Evolutionary conservation across 1,284 basidiomycete species (phyloP).

Genomic region (Ceratobasidium sp.): DNA sequence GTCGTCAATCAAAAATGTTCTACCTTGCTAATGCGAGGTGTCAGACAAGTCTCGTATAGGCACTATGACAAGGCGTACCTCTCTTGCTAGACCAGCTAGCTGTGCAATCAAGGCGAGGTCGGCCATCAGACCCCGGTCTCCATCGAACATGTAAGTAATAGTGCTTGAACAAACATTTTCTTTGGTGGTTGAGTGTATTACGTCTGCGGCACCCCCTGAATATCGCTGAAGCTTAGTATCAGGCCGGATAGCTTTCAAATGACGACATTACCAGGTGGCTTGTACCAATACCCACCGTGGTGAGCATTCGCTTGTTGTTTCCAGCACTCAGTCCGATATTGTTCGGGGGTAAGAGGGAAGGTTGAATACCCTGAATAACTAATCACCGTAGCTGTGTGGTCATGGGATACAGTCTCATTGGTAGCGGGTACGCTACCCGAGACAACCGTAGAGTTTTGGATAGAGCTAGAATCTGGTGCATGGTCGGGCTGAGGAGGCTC

Average conservation of each 20-base stretch:
- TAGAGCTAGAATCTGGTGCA: neutral
- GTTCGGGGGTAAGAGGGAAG: constrained; percentile 69
- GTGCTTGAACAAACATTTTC: constrained; percentile 68
- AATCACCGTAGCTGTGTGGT: constrained; percentile 59
- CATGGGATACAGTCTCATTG: constrained; percentile 16
- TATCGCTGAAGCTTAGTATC: neutral
- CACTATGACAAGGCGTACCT: constrained; percentile 61
- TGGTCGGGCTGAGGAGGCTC: constrained; percentile 48
- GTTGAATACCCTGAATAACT: constrained; percentile 72
- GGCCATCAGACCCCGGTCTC: constrained; percentile 71
- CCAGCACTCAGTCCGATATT: constrained; percentile 71
- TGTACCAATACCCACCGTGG: constrained; percentile 69
- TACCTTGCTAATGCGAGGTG: constrained; percentile 60
- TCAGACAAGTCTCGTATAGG: too few relatives aligned
- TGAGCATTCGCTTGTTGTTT: constrained; percentile 63
- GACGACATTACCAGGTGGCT: constrained; percentile 29
- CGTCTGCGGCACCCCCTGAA: constrained; percentile 62
- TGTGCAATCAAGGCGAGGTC: constrained; percentile 77
- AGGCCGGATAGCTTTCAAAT: constrained; percentile 50
- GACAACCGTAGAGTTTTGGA: constrained; percentile 3
- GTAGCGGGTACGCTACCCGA: constrained; percentile 33
- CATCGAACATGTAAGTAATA: constrained; percentile 78
- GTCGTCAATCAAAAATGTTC: constrained; percentile 70
- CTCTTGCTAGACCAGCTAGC: constrained; percentile 72
- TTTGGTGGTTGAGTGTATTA: constrained; percentile 61